Percentiles rank a stretch among this genome's conserved stretches.
Conservation (phyloP, 805 yeast species). For the Ogataea thermomethanolica region DNA sequence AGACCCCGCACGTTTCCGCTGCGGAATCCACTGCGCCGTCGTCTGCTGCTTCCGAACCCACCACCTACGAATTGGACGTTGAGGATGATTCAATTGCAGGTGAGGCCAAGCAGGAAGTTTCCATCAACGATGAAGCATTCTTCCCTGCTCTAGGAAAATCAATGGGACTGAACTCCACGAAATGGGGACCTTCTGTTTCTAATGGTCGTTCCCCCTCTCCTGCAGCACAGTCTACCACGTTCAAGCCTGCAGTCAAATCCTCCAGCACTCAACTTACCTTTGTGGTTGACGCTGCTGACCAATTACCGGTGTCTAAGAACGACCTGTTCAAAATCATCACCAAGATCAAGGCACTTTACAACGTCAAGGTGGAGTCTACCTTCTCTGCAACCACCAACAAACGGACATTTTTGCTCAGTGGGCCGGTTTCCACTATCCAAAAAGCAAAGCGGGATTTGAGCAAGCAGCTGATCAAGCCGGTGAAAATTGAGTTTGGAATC, state of each 20-base stretch:
- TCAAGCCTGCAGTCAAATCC: constrained; percentile 46
- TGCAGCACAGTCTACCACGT: constrained; percentile 9
- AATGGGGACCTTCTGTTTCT: constrained; percentile 41
- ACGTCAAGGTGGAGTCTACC: constrained; percentile 78
- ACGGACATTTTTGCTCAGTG: constrained; percentile 81
- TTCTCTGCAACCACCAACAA: constrained; percentile 69
- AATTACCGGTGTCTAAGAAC: constrained; percentile 56
- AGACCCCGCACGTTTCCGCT: constrained; percentile 15
- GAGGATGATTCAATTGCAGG: constrained; percentile 12
- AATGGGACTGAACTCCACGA: constrained; percentile 32
- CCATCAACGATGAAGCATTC: constrained; percentile 47
- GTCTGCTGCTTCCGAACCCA: constrained; percentile 17
- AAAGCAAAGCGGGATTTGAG: constrained; percentile 73
- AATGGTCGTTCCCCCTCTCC: constrained; percentile 15
- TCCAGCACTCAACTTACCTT: constrained; percentile 75
- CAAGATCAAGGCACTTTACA: constrained; percentile 54
- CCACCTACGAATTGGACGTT: constrained; percentile 14
- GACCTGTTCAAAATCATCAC: constrained; percentile 68
- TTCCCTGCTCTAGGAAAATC: constrained; percentile 66
- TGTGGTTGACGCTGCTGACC: constrained; percentile 66
- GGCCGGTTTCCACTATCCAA: constrained; percentile 61
- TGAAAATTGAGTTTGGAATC: constrained; percentile 53
- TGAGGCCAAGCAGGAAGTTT: constrained; percentile 28
- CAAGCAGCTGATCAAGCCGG: constrained; percentile 74
- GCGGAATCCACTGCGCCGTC: constrained; percentile 19